Percentiles rank a stretch among this genome's conserved stretches.
These are phyloP conservation scores for Pelargonium cotyledonis DNA, from an alignment of 441 rosid species.

Conservation along the genomic window DNA sequence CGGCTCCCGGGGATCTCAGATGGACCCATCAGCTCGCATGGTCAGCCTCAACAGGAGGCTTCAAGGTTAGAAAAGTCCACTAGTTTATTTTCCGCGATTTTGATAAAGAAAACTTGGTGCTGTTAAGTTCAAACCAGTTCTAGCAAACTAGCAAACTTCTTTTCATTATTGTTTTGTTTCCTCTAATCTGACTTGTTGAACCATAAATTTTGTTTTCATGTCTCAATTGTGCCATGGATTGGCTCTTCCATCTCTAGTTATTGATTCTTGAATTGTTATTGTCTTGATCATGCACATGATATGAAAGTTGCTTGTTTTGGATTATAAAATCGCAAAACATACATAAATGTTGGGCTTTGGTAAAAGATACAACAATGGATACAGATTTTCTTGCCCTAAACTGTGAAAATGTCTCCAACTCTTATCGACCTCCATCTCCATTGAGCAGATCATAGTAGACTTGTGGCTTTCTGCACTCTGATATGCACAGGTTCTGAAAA, in stretches of 20 bases:
- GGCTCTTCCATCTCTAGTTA: no score
- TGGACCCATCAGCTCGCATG: conserved; percentile 60
- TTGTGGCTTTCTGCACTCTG: conserved; percentile 40
- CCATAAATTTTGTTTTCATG: no score
- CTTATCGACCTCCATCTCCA: background rate
- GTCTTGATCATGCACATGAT: no score
- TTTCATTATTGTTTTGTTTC: background rate
- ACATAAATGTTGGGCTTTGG: background rate
- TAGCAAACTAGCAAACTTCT: background rate
- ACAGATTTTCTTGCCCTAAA: no score
- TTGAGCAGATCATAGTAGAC: conserved; percentile 45
- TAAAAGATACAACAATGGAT: no score
- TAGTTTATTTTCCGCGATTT: background rate
- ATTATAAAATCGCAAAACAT: background rate
- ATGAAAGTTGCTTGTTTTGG: background rate
- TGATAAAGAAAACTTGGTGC: background rate
- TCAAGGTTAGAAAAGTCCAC: conserved; percentile 25
- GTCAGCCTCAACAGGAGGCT: conserved; percentile 56
- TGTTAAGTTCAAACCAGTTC: background rate
- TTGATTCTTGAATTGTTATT: no score
- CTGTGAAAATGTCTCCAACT: background rate
- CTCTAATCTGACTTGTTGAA: no score
- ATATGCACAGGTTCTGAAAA: conserved; percentile 35
- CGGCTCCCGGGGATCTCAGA: conserved; percentile 43
- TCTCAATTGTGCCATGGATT: no score